Conservation (phyloP, 176 grass and related monocot species). For the Eleusine indica region DNA sequence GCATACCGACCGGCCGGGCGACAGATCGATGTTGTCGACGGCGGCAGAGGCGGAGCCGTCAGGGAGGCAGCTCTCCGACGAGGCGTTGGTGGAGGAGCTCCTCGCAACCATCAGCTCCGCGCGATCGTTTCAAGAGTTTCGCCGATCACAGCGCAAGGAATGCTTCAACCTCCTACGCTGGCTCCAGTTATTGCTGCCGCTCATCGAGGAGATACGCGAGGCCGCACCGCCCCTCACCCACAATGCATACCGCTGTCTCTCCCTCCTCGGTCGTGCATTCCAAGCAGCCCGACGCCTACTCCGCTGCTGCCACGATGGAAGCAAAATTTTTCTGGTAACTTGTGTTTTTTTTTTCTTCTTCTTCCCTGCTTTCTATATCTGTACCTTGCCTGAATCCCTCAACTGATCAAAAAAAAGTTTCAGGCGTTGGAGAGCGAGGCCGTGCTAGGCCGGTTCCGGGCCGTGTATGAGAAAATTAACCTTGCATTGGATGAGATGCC, state of each 20-base stretch:
- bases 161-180: slow-evolving; percentile 58
- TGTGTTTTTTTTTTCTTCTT: too few relatives aligned
- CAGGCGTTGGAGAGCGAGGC: slow-evolving; percentile 67
- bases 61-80: slow-evolving; percentile 36
- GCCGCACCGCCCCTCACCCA: slow-evolving; percentile 26
- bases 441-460: slow-evolving; percentile 43
- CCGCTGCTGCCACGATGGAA: slow-evolving; percentile 69
- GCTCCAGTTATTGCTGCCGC: slow-evolving; percentile 62
- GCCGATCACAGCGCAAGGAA: slow-evolving; percentile 66
- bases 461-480: slow-evolving; percentile 59
- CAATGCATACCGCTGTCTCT: slow-evolving; percentile 40
- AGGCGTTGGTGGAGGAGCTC: slow-evolving; percentile 51
- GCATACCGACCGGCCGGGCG: too few relatives aligned
- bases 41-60: slow-evolving; percentile 9
- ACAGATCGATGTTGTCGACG: slow-evolving; percentile 24
- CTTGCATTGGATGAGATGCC: slow-evolving; percentile 69
- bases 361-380: too few relatives aligned
- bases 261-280: slow-evolving; percentile 49
- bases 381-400: too few relatives aligned
- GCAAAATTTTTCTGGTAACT: slow-evolving; percentile 70
- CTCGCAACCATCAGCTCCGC: slow-evolving; percentile 38
- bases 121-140: slow-evolving; percentile 54
- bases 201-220: slow-evolving; percentile 65
- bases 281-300: slow-evolving; percentile 57
- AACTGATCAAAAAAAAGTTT: not conserved